Base-by-base conservation (phyloP, 2,329 filamentous ascomycete genomes). In the Westerdykella ornata region DNA sequence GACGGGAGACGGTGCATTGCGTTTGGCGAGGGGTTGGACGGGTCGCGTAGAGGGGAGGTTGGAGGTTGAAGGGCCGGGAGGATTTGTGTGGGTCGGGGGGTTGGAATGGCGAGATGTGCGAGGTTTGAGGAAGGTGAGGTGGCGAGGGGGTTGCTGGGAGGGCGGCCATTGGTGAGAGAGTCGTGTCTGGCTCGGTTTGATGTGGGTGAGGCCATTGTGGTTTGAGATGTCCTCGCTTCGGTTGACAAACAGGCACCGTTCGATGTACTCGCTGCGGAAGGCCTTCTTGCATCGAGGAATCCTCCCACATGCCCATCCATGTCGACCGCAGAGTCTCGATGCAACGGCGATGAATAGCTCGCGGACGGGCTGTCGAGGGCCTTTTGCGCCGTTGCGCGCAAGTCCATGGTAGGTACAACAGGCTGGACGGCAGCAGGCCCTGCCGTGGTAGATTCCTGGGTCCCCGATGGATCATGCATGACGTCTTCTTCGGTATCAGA, bases 401-500 rank as follows among this genome's bases (percentile, higher is more conserved):
- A 39, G 22, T 52, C 43, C 11, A 48, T 22, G 15, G 48, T 20
- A 3, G 39, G 36, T 17, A 42, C 22, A 7, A 26, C 22, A 9
- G 22, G 22, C 22, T 26, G 22, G 8, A 26, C 22, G 4, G 22
- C 22, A 9, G 22, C 22, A 26, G 22, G 8, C 8, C 12, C 22
- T 8, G 22, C 22, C 4, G 22, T 26, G 22, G 8, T 26, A 2
- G 7, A 26, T 7, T 26, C 22, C 8, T 9, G 22, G 12, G 44
- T 43, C 4, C n/a, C 30, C 11, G 49, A 49, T 6, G 48, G 49
- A 16, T 52, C 53, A 16, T 57, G 54, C 57, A 62, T 59, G 47
- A 70, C 68, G 35, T 71, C 67, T 12, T 69, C 69, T 40, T 69
- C 66, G 41, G 65, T 59, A 42, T 68, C 70, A 2, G 66, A 68